Percentiles rank a stretch among this genome's conserved stretches.
These are phyloP conservation scores for Rhizopogon sp. DNA, from an alignment of 768 basidiomycete genomes.

Conservation along the genomic window DNA sequence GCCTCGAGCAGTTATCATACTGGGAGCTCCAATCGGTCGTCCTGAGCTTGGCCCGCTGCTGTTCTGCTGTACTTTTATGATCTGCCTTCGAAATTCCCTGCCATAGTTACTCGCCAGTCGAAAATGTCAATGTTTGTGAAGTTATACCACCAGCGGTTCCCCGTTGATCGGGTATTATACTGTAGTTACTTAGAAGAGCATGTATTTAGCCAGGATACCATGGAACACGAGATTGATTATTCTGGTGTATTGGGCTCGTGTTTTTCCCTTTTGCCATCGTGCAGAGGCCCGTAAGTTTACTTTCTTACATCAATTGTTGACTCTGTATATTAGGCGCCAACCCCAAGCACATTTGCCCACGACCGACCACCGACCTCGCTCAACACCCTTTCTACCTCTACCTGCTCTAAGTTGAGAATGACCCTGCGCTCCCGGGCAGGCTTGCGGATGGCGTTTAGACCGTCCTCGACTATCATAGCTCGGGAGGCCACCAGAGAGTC, in stretches of 20 bases:
- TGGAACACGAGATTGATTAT: no score
- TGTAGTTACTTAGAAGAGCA: no score
- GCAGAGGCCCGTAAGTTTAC: no score
- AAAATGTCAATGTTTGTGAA: not conserved
- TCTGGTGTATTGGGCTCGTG: no score
- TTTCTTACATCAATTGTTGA: no score
- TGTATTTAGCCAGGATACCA: no score
- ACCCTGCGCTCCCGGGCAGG: constrained; percentile 62
- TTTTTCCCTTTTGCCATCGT: no score
- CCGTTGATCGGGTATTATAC: not conserved
- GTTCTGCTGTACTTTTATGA: not conserved
- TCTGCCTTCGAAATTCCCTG: not conserved
- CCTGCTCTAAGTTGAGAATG: constrained; percentile 77
- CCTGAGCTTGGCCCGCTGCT: not conserved
- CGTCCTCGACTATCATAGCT: constrained; percentile 71
- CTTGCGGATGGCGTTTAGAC: constrained; percentile 48
- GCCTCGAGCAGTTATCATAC: not conserved
- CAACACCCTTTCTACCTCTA: constrained; percentile 81
- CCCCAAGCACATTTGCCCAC: constrained; percentile 54
- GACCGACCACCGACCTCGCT: constrained; percentile 68
- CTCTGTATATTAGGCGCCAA: not conserved
- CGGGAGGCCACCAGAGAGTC: constrained; percentile 75
- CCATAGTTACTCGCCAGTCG: not conserved
- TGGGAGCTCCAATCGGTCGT: not conserved
- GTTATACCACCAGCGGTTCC: not conserved